Base-by-base conservation (phyloP, 1,284 basidiomycete genomes). In the Trichosporon sp. region DNA sequence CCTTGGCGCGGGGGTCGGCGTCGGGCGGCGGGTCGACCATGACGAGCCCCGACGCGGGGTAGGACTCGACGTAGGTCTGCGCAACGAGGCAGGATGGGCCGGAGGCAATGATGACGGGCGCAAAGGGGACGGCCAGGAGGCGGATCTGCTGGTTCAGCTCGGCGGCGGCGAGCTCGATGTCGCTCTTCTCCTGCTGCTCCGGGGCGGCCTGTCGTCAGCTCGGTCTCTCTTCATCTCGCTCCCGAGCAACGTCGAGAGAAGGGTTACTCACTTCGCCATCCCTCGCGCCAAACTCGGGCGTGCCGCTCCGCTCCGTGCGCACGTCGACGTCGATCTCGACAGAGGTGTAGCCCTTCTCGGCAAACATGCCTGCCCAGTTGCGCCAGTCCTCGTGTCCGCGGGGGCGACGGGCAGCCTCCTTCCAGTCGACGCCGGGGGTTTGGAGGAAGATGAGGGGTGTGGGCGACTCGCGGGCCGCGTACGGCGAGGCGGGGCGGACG, bases 11-110 rank as follows among this genome's bases (percentile, higher is more conserved):
- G 18, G 74, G 73, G 63, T 75, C 77, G 5, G 66, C 68, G 63
- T 80, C 77, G 0, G 70, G 70, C 2, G 87, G 87, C 21, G 89
- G 89, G 32, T 87, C 86, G 44, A 89, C 85, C 29, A 91, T 83
- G 53, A 89, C 85, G 56, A 91, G 82, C 0, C 86, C 89, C 11
- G 84, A 84, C 2, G 88, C 88, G 1, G 88, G 88, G 75, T 89
- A 80, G 35, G 88, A 89, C 8, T 87, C 89, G 67, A 91, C 86
- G 77, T 89, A 90, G 13, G 87, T 85, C 77, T 91, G 88, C 11
- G 88, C 86, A 65, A 91, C 86, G 62, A 90, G 82, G 21, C 78
- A 78, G 13, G 85, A 85, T 0, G 82, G 76, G 0, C 84, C 85
- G 9, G 85, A 84, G 1, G 89, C 86, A 71, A 90, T 83, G 53